phyloP scores from a whole-genome alignment of 129 eudicot species.

The Helianthus tuberosus region DNA sequence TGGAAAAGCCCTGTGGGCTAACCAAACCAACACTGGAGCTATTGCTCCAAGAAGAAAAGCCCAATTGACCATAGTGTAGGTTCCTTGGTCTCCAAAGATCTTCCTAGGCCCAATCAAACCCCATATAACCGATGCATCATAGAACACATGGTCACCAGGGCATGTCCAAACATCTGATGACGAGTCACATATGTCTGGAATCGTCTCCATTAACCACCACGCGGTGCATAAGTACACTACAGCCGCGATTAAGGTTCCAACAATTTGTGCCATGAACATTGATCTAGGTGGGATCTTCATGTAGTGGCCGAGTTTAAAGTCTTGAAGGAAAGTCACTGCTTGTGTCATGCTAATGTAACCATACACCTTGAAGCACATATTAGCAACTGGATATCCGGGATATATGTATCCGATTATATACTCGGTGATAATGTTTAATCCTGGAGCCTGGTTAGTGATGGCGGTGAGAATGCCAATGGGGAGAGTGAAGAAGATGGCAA shows the following conservation, averaged over 20 bases:
- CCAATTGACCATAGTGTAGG: conserved; percentile 74
- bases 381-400: conserved; percentile 97
- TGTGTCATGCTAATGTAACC: conserved; percentile 97
- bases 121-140: conserved; percentile 92
- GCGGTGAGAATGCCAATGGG: conserved; percentile 97
- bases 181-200: conserved; percentile 67
- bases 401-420: conserved; percentile 93
- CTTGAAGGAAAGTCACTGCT: conserved; percentile 84
- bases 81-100: conserved; percentile 82
- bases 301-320: conserved; percentile 92
- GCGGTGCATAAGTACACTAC: conserved; percentile 75
- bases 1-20: conserved; percentile 76
- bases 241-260: conserved; percentile 71
- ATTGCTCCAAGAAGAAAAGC: conserved; percentile 79
- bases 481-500: conserved; percentile 93
- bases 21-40: conserved; percentile 87
- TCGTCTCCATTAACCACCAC: conserved; percentile 90
- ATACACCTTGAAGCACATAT: conserved; percentile 97
- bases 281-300: conserved; percentile 91
- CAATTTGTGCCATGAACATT: conserved; percentile 92
- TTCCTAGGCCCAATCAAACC: conserved; percentile 87
- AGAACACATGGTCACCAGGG: conserved; percentile 74
- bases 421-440: conserved; percentile 90
- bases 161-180: conserved; percentile 80
- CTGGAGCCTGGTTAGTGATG: conserved; percentile 97